Percentiles rank a stretch among this genome's conserved stretches.
phyloP scores from a whole-genome alignment of 345 rosid genomes.

The Salix dunnii region DNA sequence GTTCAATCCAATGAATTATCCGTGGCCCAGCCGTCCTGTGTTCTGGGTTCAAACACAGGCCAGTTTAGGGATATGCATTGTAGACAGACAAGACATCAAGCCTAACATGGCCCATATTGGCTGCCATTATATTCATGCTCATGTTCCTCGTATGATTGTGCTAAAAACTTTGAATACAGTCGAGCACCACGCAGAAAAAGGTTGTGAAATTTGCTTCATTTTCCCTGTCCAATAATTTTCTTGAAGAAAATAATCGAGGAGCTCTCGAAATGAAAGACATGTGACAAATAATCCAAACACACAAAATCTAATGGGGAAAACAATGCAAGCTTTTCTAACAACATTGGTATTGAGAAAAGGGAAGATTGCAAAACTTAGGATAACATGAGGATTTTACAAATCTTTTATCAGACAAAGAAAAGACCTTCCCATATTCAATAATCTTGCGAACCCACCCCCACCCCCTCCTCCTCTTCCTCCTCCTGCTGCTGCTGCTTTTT shows the following conservation, averaged over 20 bases:
- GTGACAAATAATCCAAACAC: not conserved
- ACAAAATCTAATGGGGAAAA: not conserved
- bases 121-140: not conserved
- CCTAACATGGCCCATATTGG: not conserved
- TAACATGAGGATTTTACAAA: constrained; percentile 15
- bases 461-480: no score
- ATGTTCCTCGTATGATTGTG: not conserved
- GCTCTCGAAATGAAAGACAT: not conserved
- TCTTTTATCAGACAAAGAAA: not conserved
- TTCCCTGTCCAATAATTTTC: not conserved
- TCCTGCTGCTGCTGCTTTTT: not conserved
- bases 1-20: not conserved
- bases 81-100: not conserved
- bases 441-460: not conserved
- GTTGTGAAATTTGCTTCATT: not conserved
- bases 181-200: not conserved
- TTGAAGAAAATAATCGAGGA: not conserved
- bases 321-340: constrained; percentile 1
- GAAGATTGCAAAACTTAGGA: not conserved
- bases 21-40: not conserved
- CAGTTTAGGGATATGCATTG: not conserved
- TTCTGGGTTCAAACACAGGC: not conserved
- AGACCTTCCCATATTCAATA: not conserved
- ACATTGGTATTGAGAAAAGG: not conserved
- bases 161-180: not conserved